Evolutionary conservation across 1,284 basidiomycete genomes (phyloP), one percentile per base, ranked within the genome.

Genomic region (Jaminaea rosea): DNA sequence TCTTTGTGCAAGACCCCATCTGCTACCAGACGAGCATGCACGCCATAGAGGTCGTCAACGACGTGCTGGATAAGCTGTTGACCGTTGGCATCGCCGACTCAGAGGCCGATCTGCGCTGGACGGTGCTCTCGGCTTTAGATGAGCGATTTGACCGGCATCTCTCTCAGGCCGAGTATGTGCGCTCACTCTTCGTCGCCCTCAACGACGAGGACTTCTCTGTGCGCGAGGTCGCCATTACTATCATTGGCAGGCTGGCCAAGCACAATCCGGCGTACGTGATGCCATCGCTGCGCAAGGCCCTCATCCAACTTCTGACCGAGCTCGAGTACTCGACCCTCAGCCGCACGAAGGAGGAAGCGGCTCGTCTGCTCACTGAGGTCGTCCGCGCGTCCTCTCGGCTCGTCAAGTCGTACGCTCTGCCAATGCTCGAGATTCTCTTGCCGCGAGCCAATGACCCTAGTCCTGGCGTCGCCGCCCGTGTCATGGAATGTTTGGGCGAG

Each of bases 191-290:
- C 76, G 91, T 98, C 59, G 96, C 93, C 0, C 80, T 98, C 52
- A 98, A 98, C 71, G 94, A 99, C 67, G 94, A 98, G 71, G 86
- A 87, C 6, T 97, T 94, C 75, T 85, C 86, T 47, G 97, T 96
- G 69, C 84, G 94, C 17, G 84, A 91, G 44, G 84, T 87, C 10
- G 93, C 93, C 3, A 90, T 98, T 44, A 79, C 79, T 24, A 82
- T 98, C 60, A 96, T 99, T 61, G 94, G 94, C 2, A 84, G 94
- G 26, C 81, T 99, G 24, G 89, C 93, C 2, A 84, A 85, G 67
- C 88, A 96, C 77, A 99, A 98, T 68, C 94, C 94, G 0, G 94
- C 94, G 31, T 96, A 97, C 77, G 92, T 98, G 28, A 97, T 99
- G 87, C 93, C 94, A 3, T 93, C 90, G 5, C 78, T 99, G 32